These are phyloP conservation scores for Encephalitozoon intestinalis DNA, from an alignment of 371 early-diverging fungal genomes.

Conservation along the genomic window DNA sequence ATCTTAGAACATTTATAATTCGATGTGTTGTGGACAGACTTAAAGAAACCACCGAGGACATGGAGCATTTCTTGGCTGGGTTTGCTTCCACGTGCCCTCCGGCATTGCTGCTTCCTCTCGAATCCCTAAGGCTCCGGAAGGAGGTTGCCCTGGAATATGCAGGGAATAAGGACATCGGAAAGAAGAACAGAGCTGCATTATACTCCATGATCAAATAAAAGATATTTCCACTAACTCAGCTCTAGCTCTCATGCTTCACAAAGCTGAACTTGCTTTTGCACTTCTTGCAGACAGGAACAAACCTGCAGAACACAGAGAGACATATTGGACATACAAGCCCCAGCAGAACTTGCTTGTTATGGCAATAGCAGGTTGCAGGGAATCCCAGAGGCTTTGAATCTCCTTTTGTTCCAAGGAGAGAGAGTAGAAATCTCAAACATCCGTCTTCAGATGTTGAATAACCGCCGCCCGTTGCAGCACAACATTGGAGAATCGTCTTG, in stretches of 20 bases:
- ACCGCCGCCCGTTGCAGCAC: slow-evolving; percentile 19
- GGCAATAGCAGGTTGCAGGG: slow-evolving; percentile 52
- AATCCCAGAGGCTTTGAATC: background rate
- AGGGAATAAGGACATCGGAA: background rate
- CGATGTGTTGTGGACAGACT: background rate
- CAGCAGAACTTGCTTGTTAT: slow-evolving; percentile 38
- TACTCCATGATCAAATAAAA: slow-evolving; percentile 7
- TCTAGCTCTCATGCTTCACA: background rate
- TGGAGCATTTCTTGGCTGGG: slow-evolving; percentile 1
- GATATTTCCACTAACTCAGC: background rate
- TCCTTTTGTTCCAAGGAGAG: background rate
- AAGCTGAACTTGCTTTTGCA: slow-evolving; percentile 59
- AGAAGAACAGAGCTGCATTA: slow-evolving; percentile 9
- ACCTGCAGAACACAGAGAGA: slow-evolving; percentile 59
- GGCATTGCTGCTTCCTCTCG: background rate
- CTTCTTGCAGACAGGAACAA: slow-evolving; percentile 59
- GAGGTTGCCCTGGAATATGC: background rate
- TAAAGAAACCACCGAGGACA: background rate
- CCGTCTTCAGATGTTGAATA: background rate
- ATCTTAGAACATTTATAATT: background rate
- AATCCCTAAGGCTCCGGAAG: background rate
- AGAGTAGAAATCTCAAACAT: slow-evolving; percentile 6
- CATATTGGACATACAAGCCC: slow-evolving; percentile 60
- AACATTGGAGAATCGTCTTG: slow-evolving; percentile 16
- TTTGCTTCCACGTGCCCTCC: background rate